These are phyloP conservation scores for Salicornia ramosissima DNA, from an alignment of 148 eudicot genomes.

Conservation along the genomic window DNA sequence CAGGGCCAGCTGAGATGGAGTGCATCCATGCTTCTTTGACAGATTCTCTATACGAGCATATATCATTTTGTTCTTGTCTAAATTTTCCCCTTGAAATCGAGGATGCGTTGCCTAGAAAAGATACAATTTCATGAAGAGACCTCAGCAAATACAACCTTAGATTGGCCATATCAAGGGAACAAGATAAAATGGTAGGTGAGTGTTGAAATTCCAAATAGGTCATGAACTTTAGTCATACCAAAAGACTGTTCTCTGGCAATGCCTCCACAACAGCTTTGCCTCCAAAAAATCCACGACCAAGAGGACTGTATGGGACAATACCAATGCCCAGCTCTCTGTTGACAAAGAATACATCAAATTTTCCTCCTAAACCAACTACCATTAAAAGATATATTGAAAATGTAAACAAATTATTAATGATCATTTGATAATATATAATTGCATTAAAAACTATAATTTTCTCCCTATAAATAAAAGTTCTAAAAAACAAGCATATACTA, in stretches of 20 bases:
- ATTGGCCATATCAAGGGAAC: background rate
- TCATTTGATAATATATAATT: too few species aligned
- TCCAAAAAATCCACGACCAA: slow-evolving; percentile 72
- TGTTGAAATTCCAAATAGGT: background rate
- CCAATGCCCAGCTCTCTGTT: slow-evolving; percentile 80
- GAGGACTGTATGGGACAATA: slow-evolving; percentile 72
- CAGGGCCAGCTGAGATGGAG: slow-evolving; percentile 65
- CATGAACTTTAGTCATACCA: slow-evolving; percentile 39
- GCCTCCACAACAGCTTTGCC: slow-evolving; percentile 68
- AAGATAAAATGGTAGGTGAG: background rate
- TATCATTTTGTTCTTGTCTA: slow-evolving; percentile 63
- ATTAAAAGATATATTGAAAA: too few species aligned
- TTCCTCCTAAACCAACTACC: too few species aligned
- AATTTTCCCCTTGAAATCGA: slow-evolving; percentile 51
- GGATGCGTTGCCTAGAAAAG: slow-evolving; percentile 42
- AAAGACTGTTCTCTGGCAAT: slow-evolving; percentile 39
- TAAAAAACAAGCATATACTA: too few species aligned
- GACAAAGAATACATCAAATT: background rate
- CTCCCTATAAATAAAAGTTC: too few species aligned
- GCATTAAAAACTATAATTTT: too few species aligned
- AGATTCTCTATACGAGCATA: slow-evolving; percentile 45
- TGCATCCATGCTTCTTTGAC: slow-evolving; percentile 57
- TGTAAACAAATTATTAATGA: too few species aligned
- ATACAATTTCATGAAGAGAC: background rate
- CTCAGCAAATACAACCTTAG: background rate